Evolutionary conservation across 768 basidiomycete genomes (phyloP), one percentile per base, ranked within the genome.

Genomic region (Coprinopsis cinerea): DNA sequence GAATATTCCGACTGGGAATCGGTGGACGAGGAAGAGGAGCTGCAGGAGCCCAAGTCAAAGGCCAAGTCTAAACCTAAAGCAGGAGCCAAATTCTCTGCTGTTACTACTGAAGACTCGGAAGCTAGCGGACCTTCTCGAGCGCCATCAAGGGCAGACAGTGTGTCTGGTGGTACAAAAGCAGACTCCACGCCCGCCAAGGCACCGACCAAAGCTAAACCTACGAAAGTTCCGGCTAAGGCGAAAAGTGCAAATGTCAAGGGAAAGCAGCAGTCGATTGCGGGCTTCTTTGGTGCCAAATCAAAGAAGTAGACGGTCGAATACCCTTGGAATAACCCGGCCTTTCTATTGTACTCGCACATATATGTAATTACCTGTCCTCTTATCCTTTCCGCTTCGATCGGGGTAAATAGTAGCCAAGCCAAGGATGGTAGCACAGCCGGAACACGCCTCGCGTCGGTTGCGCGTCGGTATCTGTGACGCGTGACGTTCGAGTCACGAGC

Each of bases 1-100:
- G 89, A 91, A 60, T 85, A 87, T 60, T 86, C 86, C 5, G 80
- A 79, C 15, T 91, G 87, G 59, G 88, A 92, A 64, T 88, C 87
- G 7, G 84, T 85, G 6, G 77, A 77, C 6, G 85, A 82, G 24
- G 79, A 73, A 18, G 81, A 82, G 24, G 81, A 76, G 51, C 63
- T 55, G 51, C 49, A 61, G 15, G 62, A 58, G 44, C 26, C 47
- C 17, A 61, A 66, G 48, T 41, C 49, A 10, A 63, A 62, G 42
- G 43, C 54, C 17, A 61, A 59, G 37, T 32, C 53, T 4, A 60
- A 59, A 49, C n/a, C 53, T 22, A 26, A 43, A 23, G 15, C 41
- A 40, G 10, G 27, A 32, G 25, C n/a, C 4, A 23, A 45, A 17
- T 4, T 13, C n/a, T n/a, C 44, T 15, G 44, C 25, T 23, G 44